These are phyloP conservation scores for Solanum etuberosum DNA, from an alignment of 257 asterid species.

Conservation along the genomic window DNA sequence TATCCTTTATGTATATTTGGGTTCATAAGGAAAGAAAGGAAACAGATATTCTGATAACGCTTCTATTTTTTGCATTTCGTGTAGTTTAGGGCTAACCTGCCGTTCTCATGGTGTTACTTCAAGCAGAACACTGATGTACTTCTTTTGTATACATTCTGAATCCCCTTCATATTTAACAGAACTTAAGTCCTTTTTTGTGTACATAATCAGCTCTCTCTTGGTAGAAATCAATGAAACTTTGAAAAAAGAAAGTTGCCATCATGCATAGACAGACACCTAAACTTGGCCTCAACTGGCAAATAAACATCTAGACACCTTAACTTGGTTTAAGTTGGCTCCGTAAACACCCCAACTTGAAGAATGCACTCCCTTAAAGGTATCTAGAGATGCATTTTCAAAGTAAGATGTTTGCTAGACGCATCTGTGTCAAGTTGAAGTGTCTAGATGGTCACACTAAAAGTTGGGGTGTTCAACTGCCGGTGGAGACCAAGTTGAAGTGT, in stretches of 20 bases:
- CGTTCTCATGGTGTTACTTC: background rate
- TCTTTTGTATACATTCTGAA: background rate
- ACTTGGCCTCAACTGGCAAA: background rate
- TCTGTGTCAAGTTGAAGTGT: background rate
- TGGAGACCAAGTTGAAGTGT: no score
- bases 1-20: background rate
- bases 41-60: background rate
- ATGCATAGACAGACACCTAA: background rate
- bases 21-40: background rate
- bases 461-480: no score
- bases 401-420: background rate
- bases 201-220: background rate
- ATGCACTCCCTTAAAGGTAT: background rate
- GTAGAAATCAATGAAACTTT: background rate
- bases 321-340: background rate
- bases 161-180: background rate
- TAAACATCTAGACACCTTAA: background rate
- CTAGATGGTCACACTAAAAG: background rate
- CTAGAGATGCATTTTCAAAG: background rate
- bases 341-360: background rate
- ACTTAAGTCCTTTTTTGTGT: background rate
- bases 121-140: background rate
- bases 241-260: background rate
- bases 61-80: background rate
- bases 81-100: background rate